phyloP scores from a whole-genome alignment of 352 stramenopile genomes.

The Phytophthora capsici region DNA sequence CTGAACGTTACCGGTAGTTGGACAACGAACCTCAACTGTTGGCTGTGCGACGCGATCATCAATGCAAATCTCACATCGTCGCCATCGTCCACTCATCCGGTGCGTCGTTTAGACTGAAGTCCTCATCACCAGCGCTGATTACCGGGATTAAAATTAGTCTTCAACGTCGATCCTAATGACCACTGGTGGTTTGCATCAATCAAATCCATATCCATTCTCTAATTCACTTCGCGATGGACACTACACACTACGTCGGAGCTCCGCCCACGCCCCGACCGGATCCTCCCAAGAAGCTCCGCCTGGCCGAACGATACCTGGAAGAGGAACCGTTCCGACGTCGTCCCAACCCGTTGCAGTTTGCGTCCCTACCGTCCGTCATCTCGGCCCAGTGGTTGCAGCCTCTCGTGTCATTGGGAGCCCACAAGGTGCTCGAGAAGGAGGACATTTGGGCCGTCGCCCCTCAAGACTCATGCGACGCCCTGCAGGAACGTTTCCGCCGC shows the following conservation, averaged over 20 bases:
- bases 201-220: conserved; percentile 11
- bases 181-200: conserved; percentile 13
- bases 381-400: conserved; percentile 41
- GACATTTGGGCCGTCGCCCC: conserved; percentile 36
- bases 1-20: too few relatives aligned
- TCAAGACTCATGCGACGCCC: conserved; percentile 29
- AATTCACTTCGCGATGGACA: conserved; percentile 26
- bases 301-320: conserved; percentile 24
- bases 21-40: too few relatives aligned
- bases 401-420: conserved; percentile 37
- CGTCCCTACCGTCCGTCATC: conserved; percentile 35
- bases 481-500: conserved; percentile 29
- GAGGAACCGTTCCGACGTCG: conserved; percentile 21
- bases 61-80: conserved; percentile 7
- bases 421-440: conserved; percentile 44
- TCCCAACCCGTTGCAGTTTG: conserved; percentile 44
- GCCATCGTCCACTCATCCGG: conserved; percentile 8
- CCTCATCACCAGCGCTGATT: background rate
- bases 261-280: conserved; percentile 10
- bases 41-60: background rate
- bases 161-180: conserved; percentile 25
- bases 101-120: conserved; percentile 8
- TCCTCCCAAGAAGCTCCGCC: conserved; percentile 15
- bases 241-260: conserved; percentile 14
- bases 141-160: conserved; percentile 7